Conservation (phyloP, 1,284 basidiomycete species). For the Porodaedalea pini region DNA sequence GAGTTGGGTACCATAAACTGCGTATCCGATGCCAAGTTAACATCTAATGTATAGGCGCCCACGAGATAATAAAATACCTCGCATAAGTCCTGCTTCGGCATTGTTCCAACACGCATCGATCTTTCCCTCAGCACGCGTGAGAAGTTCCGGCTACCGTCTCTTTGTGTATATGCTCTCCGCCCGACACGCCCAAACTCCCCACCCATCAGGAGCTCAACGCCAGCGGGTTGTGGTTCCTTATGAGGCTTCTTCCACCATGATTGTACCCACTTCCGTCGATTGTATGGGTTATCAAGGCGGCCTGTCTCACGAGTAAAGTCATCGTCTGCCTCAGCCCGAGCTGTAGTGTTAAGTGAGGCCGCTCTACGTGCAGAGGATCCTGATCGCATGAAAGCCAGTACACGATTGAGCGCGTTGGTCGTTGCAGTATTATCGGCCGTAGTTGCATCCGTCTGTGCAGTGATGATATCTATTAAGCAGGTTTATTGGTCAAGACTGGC, state of each 20-base stretch:
- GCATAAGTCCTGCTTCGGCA: slow-evolving; percentile 50
- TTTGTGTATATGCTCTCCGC: slow-evolving; percentile 41
- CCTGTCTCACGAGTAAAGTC: background rate
- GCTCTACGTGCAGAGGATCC: slow-evolving; percentile 28
- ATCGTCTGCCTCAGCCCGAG: background rate
- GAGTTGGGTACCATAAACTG: slow-evolving; percentile 83
- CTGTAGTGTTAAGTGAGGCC: background rate
- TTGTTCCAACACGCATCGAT: slow-evolving; percentile 35
- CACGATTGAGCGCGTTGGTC: background rate
- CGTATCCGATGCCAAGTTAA: background rate
- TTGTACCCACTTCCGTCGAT: slow-evolving; percentile 14
- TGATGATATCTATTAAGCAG: background rate
- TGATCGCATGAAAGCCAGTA: slow-evolving; percentile 5
- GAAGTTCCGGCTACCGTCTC: slow-evolving; percentile 39
- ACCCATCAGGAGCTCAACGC: slow-evolving; percentile 66
- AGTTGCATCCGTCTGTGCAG: background rate
- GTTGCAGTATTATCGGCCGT: background rate
- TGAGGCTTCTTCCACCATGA: slow-evolving; percentile 46
- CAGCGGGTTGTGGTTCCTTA: slow-evolving; percentile 66
- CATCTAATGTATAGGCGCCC: background rate
- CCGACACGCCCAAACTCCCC: slow-evolving; percentile 84
- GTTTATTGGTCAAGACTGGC: background rate
- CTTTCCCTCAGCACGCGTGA: slow-evolving; percentile 46
- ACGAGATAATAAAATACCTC: slow-evolving; percentile 35
- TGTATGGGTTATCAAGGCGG: background rate